Conservation (phyloP, 306 rosid species). For the Cicer yamashitae region DNA sequence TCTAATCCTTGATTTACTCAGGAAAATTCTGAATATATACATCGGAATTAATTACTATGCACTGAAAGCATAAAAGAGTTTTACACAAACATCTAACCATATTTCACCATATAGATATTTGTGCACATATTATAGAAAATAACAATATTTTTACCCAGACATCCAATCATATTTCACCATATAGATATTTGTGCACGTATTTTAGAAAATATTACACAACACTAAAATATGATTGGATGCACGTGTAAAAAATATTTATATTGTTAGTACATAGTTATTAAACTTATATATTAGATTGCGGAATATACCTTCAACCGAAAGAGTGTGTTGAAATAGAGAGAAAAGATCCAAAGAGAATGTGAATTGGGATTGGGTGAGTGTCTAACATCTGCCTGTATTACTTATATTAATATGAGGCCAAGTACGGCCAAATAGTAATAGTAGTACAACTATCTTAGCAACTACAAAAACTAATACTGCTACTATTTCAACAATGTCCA, state of each 20-base stretch:
- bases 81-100: neutral
- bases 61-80: neutral
- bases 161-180: neutral
- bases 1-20: neutral
- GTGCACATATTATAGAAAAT: neutral
- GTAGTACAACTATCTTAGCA: slow-evolving; percentile 23
- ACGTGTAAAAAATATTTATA: neutral
- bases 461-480: slow-evolving; percentile 6
- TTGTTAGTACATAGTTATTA: neutral
- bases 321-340: slow-evolving; percentile 31
- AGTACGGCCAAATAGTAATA: slow-evolving; percentile 31
- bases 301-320: neutral
- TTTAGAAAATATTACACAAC: neutral
- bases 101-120: neutral
- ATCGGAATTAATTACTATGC: neutral
- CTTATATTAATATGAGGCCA: slow-evolving; percentile 13
- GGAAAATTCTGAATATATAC: neutral
- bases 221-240: neutral
- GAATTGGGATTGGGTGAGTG: slow-evolving; percentile 7
- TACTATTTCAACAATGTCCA: slow-evolving; percentile 13
- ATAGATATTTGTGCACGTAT: neutral
- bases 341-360: slow-evolving; percentile 17
- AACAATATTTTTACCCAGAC: neutral
- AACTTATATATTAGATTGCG: slow-evolving; percentile 1
- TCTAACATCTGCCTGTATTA: slow-evolving; percentile 15